Evolutionary conservation across 495 filamentous ascomycete species (phyloP).

Genomic region (Hypoxylon lienhwacheense): DNA sequence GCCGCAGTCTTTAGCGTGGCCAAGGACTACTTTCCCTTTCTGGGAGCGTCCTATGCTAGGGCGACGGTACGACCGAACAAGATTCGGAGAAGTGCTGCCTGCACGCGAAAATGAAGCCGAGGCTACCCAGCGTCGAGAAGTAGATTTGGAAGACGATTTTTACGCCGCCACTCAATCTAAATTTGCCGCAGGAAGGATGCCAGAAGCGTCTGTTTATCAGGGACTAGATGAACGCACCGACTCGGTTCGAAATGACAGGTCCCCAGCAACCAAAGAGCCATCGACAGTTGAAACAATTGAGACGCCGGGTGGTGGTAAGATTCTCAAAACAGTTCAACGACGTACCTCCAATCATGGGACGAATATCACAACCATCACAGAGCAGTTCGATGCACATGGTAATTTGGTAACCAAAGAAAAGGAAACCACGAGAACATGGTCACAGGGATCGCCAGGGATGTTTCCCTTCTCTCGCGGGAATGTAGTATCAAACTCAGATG

Average conservation of each 20-base stretch:
- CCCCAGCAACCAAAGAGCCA: neutral
- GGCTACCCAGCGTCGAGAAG: constrained; percentile 2
- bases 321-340: constrained; percentile 16
- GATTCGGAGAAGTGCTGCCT: neutral
- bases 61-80: neutral
- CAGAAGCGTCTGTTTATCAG: neutral
- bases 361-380: constrained; percentile 12
- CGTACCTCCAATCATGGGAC: constrained; percentile 1
- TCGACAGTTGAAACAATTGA: constrained; percentile 16
- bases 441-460: neutral
- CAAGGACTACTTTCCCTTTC: neutral
- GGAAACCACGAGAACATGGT: constrained; percentile 13
- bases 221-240: neutral
- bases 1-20: neutral
- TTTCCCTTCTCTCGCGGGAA: neutral
- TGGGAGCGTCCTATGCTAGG: neutral
- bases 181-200: neutral
- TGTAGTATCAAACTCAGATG: neutral
- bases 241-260: neutral
- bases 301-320: constrained; percentile 31
- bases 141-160: constrained; percentile 23
- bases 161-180: constrained; percentile 15
- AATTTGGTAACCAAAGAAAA: constrained; percentile 16
- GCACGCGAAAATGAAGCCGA: constrained; percentile 1
- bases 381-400: constrained; percentile 21